Conservation (phyloP, 148 eudicot species). For the Heliosperma pusillum region DNA sequence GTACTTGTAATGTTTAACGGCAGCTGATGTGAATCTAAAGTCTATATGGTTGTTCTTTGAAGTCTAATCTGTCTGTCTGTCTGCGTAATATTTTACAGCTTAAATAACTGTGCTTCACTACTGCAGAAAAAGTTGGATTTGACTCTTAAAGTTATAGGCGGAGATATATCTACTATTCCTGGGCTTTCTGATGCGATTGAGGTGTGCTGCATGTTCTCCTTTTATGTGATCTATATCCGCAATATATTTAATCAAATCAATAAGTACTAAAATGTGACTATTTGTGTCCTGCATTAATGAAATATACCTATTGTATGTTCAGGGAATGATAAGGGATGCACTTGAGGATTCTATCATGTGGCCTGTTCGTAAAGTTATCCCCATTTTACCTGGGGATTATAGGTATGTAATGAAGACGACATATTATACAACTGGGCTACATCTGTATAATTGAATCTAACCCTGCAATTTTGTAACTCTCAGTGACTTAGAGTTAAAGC, state of each 20-base stretch:
- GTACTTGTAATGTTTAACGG: not conserved
- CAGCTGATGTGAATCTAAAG: not conserved
- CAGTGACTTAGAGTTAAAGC: slow-evolving; percentile 94
- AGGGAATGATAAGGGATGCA: slow-evolving; percentile 87
- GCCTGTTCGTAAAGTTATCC: slow-evolving; percentile 95
- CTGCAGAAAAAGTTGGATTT: slow-evolving; percentile 94
- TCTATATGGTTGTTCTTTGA: too few relatives aligned
- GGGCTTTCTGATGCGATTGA: slow-evolving; percentile 94
- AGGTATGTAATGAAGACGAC: slow-evolving; percentile 38
- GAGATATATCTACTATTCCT: slow-evolving; percentile 86
- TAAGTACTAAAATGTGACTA: not conserved
- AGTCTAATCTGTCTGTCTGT: not conserved
- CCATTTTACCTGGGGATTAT: slow-evolving; percentile 94
- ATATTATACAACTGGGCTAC: not conserved
- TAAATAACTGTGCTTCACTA: slow-evolving; percentile 12
- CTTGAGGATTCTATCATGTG: slow-evolving; percentile 95
- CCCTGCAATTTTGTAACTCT: not conserved
- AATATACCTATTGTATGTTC: slow-evolving; percentile 13
- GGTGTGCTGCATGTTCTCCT: slow-evolving; percentile 41
- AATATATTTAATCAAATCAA: not conserved
- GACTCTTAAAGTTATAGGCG: slow-evolving; percentile 90
- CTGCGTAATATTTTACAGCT: not conserved
- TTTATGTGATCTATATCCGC: not conserved
- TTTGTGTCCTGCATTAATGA: not conserved
- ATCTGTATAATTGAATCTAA: slow-evolving; percentile 4